A percentile compares a stretch with the other conserved stretches of the same genome.
Conservation (phyloP, 1,284 basidiomycete species). For the Ustilago tritici region DNA sequence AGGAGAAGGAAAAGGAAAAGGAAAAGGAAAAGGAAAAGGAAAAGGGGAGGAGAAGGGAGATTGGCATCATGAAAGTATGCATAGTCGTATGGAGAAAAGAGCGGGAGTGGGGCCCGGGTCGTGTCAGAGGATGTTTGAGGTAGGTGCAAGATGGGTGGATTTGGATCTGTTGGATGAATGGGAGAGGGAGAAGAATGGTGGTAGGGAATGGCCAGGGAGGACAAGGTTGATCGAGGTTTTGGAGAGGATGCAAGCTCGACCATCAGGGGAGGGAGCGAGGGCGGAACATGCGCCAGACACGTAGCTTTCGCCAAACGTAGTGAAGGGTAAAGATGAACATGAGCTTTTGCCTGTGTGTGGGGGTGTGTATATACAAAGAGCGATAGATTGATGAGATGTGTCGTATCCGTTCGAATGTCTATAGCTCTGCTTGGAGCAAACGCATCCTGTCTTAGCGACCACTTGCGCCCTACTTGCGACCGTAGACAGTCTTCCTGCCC, state of each 20-base stretch:
- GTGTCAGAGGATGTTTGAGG: slow-evolving; percentile 63
- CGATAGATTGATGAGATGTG: slow-evolving; percentile 7
- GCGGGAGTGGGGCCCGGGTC: slow-evolving; percentile 54
- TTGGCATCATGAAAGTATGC: slow-evolving; percentile 23
- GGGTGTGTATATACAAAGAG: background rate
- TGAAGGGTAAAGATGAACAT: background rate
- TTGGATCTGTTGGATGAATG: slow-evolving; percentile 78
- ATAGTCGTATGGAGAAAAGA: slow-evolving; percentile 19
- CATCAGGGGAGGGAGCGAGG: background rate
- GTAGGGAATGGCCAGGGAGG: slow-evolving; percentile 77
- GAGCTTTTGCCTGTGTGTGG: background rate
- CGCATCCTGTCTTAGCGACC: too few species aligned
- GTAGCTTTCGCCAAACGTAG: background rate
- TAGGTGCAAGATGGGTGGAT: slow-evolving; percentile 74
- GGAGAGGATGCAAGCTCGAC: background rate
- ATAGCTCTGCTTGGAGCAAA: too few species aligned
- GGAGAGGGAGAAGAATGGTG: slow-evolving; percentile 78
- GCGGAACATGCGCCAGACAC: background rate
- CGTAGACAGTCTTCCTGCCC: slow-evolving; percentile 77
- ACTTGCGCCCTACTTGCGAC: slow-evolving; percentile 38
- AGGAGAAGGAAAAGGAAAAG: background rate
- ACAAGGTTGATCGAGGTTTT: slow-evolving; percentile 22
- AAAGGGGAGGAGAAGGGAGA: background rate
- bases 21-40: background rate
- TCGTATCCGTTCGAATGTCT: background rate